These are phyloP conservation scores for Canna indica DNA, from an alignment of 176 grass and related monocot genomes.

Conservation along the genomic window DNA sequence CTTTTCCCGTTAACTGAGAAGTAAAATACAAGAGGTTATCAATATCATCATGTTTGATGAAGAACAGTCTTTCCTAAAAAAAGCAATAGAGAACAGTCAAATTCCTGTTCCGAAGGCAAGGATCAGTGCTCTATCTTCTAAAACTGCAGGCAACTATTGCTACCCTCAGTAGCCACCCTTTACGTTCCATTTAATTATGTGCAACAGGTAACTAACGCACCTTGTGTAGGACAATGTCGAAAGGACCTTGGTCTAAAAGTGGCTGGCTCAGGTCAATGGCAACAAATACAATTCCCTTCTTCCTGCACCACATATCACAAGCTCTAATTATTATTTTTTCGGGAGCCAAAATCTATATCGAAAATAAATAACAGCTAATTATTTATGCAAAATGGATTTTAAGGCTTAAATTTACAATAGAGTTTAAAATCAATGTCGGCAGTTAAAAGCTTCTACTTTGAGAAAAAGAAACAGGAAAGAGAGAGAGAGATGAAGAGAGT, in stretches of 20 bases:
- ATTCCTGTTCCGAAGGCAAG: neutral
- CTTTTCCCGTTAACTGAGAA: constrained; percentile 56
- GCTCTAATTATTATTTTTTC: neutral
- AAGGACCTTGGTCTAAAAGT: constrained; percentile 81
- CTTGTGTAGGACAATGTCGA: constrained; percentile 95
- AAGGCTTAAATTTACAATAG: no score
- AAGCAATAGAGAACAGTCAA: neutral
- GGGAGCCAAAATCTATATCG: neutral
- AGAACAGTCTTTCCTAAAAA: no score
- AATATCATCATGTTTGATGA: neutral
- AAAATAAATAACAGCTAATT: neutral
- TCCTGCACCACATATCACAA: constrained; percentile 34
- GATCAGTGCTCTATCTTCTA: neutral
- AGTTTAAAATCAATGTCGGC: neutral
- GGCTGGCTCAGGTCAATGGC: constrained; percentile 52
- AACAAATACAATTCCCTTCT: constrained; percentile 80
- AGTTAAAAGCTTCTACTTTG: neutral
- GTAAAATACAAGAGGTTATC: constrained; percentile 17
- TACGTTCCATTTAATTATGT: neutral
- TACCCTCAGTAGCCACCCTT: neutral
- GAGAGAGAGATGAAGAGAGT: no score
- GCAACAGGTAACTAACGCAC: constrained; percentile 17
- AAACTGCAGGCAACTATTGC: no score
- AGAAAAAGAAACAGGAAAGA: no score
- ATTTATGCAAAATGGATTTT: neutral